Evolutionary conservation across 352 stramenopile species (phyloP).

Genomic region (Thraustochytrium sp.): DNA sequence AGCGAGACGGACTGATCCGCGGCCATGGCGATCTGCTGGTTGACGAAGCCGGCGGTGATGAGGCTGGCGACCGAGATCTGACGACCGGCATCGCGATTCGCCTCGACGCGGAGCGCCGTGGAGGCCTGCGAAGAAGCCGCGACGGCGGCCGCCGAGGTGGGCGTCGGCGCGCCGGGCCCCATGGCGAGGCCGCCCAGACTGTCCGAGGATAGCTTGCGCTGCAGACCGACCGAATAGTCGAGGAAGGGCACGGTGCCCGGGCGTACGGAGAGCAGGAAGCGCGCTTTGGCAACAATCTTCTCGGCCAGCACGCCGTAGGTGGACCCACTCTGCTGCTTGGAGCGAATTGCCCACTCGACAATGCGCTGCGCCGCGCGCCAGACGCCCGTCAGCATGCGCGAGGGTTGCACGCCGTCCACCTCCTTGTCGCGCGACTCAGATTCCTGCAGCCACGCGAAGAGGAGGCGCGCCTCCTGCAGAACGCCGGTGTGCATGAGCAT

Average conservation of each 20-base stretch:
- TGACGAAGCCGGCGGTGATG: background rate
- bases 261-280: constrained; percentile 72
- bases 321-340: constrained; percentile 75
- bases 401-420: constrained; percentile 64
- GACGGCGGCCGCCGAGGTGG: no score
- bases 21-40: background rate
- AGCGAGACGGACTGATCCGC: background rate
- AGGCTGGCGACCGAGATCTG: background rate
- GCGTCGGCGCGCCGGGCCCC: no score
- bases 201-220: background rate
- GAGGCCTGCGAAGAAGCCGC: background rate
- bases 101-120: background rate
- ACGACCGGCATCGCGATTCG: background rate
- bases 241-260: constrained; percentile 62
- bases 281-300: constrained; percentile 69
- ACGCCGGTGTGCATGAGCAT: constrained; percentile 80
- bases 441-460: constrained; percentile 55
- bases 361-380: constrained; percentile 74
- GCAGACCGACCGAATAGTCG: constrained; percentile 1
- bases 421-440: constrained; percentile 56
- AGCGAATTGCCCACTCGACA: constrained; percentile 75
- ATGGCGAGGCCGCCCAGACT: no score
- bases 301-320: constrained; percentile 70
- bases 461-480: constrained; percentile 46
- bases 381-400: constrained; percentile 81